Evolutionary conservation across 345 rosid genomes (phyloP).

Genomic region (Arabis hirsuta): DNA sequence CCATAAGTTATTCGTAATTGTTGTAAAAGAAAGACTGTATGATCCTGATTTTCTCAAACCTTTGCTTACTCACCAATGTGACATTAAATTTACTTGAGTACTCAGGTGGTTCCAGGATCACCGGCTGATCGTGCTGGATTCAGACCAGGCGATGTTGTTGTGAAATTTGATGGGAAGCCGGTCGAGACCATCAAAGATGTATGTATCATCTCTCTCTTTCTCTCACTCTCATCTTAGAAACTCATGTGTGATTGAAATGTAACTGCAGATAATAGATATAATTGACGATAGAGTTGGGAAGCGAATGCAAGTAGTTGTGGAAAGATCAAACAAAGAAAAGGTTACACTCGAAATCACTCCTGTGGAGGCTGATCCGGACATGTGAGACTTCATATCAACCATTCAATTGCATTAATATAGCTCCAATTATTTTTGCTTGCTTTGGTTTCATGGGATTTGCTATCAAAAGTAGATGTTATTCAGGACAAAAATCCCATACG

Average conservation of each 20-base stretch:
- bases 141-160: conserved; percentile 79
- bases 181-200: conserved; percentile 83
- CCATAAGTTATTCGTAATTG: not conserved
- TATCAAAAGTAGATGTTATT: not conserved
- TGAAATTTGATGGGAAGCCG: conserved; percentile 74
- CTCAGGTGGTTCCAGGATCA: conserved; percentile 85
- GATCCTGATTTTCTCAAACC: not conserved
- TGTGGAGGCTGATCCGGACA: conserved; percentile 76
- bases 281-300: conserved; percentile 70
- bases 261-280: conserved; percentile 65
- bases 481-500: not conserved
- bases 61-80: not conserved
- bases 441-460: not conserved
- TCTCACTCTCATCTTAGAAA: not conserved
- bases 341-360: conserved; percentile 64
- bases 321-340: conserved; percentile 56
- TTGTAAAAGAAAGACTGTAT: too few relatives aligned
- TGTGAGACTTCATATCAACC: conserved; percentile 29
- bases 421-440: not conserved
- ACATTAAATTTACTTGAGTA: not conserved
- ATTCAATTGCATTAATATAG: not conserved
- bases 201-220: conserved; percentile 6
- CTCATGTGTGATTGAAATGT: not conserved
- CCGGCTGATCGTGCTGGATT: conserved; percentile 91
- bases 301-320: conserved; percentile 59